Evolutionary conservation across 495 filamentous ascomycete species (phyloP).

Genomic region (Articulospora tetracladia): DNA sequence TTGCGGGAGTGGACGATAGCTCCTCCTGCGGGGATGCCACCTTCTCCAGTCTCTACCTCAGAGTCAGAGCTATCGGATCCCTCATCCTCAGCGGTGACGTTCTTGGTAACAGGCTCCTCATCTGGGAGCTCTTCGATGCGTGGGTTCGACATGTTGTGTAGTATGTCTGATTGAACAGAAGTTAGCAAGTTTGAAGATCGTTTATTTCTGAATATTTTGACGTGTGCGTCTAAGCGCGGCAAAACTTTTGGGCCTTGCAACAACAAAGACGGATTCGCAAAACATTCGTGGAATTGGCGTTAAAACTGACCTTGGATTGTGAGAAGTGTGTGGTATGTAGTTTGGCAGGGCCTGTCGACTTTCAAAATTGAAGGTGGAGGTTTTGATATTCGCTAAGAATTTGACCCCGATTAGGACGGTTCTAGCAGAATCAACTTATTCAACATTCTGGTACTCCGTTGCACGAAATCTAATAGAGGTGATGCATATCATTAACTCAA

Average conservation of each 20-base stretch:
- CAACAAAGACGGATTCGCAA: background rate
- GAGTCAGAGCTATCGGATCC: slow-evolving; percentile 71
- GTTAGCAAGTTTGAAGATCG: slow-evolving; percentile 18
- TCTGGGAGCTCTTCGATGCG: slow-evolving; percentile 96
- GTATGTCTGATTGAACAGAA: slow-evolving; percentile 17
- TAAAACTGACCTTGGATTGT: slow-evolving; percentile 19
- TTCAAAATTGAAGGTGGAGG: background rate
- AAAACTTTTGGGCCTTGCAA: background rate
- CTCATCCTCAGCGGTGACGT: slow-evolving; percentile 73
- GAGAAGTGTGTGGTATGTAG: background rate
- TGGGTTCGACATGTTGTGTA: slow-evolving; percentile 85
- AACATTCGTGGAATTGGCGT: background rate
- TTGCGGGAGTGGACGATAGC: slow-evolving; percentile 93
- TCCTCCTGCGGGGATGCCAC: slow-evolving; percentile 74
- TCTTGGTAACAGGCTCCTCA: slow-evolving; percentile 68
- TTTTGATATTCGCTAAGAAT: slow-evolving; percentile 17
- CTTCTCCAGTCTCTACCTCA: slow-evolving; percentile 62
- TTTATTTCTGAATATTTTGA: slow-evolving; percentile 16
- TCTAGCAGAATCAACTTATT: too few species aligned
- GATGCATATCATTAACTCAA: too few species aligned
- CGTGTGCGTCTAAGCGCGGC: slow-evolving; percentile 14
- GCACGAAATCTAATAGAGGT: too few species aligned
- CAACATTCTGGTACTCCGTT: too few species aligned
- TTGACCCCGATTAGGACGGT: too few species aligned
- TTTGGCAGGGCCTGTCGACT: slow-evolving; percentile 3